Conservation (phyloP, 306 rosid species). For the Fragaria vesca region DNA sequence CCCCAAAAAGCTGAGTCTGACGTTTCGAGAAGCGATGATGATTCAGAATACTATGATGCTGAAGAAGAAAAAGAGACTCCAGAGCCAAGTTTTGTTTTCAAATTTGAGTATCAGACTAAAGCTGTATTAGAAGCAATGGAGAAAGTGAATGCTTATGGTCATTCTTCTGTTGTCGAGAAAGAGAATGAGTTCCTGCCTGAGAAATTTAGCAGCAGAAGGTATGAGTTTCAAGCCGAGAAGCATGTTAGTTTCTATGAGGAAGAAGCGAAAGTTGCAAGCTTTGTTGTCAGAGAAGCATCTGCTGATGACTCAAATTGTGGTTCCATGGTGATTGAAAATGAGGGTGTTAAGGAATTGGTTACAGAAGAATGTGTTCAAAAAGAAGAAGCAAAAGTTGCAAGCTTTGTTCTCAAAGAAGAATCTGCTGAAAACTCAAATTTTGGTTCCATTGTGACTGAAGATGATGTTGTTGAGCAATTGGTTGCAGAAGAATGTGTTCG, state of each 20-base stretch:
- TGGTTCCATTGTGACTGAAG: not conserved
- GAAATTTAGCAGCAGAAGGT: slow-evolving; percentile 43
- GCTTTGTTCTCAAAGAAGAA: slow-evolving; percentile 41
- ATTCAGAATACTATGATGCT: slow-evolving; percentile 10
- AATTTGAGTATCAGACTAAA: slow-evolving; percentile 63
- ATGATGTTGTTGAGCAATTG: not conserved
- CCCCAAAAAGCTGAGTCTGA: slow-evolving; percentile 10
- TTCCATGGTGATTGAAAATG: not conserved
- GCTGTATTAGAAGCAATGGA: slow-evolving; percentile 40
- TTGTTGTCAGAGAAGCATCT: slow-evolving; percentile 39
- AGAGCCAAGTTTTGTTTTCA: slow-evolving; percentile 50
- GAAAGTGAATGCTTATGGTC: slow-evolving; percentile 25
- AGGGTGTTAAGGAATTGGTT: not conserved
- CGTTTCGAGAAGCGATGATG: not conserved
- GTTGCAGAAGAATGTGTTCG: slow-evolving; percentile 16
- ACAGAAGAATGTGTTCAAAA: slow-evolving; percentile 42
- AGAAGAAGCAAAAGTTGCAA: slow-evolving; percentile 50
- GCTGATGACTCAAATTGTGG: slow-evolving; percentile 20
- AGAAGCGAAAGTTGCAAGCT: slow-evolving; percentile 44
- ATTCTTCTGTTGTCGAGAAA: slow-evolving; percentile 28
- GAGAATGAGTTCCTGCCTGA: slow-evolving; percentile 44
- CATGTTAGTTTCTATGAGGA: slow-evolving; percentile 50
- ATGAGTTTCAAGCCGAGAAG: slow-evolving; percentile 42
- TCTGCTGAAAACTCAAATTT: slow-evolving; percentile 22
- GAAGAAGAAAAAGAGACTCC: slow-evolving; percentile 33